phyloP scores from a whole-genome alignment of 108 stramenopile genomes.

The Cylindrotheca closterium region DNA sequence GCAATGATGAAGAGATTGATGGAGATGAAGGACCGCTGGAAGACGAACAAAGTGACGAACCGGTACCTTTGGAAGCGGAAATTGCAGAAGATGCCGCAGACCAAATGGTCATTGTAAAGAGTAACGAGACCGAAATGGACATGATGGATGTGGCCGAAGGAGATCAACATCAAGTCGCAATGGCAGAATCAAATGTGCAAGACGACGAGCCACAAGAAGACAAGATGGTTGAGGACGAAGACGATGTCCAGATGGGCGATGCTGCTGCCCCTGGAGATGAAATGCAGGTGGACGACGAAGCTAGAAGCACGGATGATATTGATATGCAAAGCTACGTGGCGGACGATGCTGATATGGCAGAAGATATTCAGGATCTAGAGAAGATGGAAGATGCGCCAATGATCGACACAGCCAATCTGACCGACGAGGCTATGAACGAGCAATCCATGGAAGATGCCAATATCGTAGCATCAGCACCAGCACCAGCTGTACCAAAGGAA shows the following conservation, averaged over 20 bases:
- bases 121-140: not conserved
- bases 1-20: conserved; percentile 1
- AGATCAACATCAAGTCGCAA: too few relatives aligned
- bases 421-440: not conserved
- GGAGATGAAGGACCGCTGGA: too few relatives aligned
- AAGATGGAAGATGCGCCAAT: not conserved
- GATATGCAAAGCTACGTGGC: not conserved
- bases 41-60: too few relatives aligned
- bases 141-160: not conserved
- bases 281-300: not conserved
- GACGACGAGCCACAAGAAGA: too few relatives aligned
- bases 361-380: not conserved
- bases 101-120: not conserved
- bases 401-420: not conserved
- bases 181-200: not conserved
- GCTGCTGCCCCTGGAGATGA: not conserved
- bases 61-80: not conserved
- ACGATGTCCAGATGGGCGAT: not conserved
- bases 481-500: too few relatives aligned
- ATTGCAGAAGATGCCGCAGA: not conserved
- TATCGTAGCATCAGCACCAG: too few relatives aligned
- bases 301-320: too few relatives aligned
- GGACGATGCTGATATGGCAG: not conserved
- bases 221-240: not conserved
- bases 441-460: not conserved